These are phyloP conservation scores for Podaxis pistillaris DNA, from an alignment of 768 basidiomycete genomes.

Conservation along the genomic window DNA sequence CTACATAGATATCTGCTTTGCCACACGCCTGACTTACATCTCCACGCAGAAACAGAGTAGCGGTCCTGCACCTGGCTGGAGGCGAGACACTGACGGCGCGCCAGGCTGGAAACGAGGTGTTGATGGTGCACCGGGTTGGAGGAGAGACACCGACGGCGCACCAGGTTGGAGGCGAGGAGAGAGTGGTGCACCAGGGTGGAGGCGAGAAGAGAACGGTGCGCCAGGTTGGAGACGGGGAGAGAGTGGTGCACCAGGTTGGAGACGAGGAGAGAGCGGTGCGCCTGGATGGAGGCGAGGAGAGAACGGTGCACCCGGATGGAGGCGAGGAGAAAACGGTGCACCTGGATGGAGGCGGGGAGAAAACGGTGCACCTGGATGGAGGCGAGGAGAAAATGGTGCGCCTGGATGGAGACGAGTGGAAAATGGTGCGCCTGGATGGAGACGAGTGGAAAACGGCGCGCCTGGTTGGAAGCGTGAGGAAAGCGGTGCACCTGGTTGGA, in stretches of 20 bases:
- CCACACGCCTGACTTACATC: background rate
- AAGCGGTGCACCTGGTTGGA: background rate
- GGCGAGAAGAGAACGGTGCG: background rate
- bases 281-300: no score
- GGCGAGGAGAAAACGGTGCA: no score
- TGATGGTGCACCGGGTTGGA: constrained; percentile 3
- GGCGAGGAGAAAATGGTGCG: no score
- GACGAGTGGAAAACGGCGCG: background rate
- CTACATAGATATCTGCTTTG: background rate
- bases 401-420: background rate
- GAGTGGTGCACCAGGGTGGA: background rate
- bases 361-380: no score
- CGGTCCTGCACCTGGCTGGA: background rate
- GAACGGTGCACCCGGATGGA: no score
- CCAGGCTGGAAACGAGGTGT: constrained; percentile 1
- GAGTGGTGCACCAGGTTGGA: background rate
- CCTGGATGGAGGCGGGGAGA: no score
- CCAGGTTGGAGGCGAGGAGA: constrained; percentile 1
- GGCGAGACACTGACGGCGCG: background rate
- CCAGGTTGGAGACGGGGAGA: background rate
- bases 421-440: background rate
- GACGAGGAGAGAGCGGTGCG: background rate
- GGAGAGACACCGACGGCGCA: background rate
- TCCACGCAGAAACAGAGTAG: background rate
- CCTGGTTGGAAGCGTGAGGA: background rate